These are phyloP conservation scores for Salvia miltiorrhiza DNA, from an alignment of 257 asterid genomes.

Conservation along the genomic window DNA sequence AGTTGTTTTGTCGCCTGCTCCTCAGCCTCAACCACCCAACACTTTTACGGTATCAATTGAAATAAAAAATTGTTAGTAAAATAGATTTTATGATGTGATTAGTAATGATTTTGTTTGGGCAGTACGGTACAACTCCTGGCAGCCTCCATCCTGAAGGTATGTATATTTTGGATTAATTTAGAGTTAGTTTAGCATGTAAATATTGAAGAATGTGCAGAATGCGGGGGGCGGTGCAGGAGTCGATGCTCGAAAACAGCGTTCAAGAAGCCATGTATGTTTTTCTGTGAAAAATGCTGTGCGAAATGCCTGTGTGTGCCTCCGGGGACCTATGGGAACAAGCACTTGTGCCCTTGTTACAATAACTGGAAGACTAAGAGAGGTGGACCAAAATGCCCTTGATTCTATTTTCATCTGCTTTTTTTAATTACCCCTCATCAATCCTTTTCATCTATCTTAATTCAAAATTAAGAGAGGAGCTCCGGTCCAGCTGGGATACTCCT, in stretches of 20 bases:
- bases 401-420: background rate
- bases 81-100: background rate
- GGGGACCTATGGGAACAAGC: constrained; percentile 84
- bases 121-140: constrained; percentile 70
- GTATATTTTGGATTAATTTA: no score
- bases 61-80: background rate
- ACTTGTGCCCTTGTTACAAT: constrained; percentile 77
- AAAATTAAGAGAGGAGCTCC: no score
- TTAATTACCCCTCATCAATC: no score
- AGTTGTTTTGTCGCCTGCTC: background rate
- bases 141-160: constrained; percentile 76
- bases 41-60: background rate
- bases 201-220: no score
- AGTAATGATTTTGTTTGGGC: background rate
- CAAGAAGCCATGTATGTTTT: constrained; percentile 82
- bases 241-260: constrained; percentile 78
- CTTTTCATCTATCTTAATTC: no score
- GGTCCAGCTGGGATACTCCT: no score
- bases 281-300: constrained; percentile 68
- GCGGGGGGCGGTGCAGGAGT: constrained; percentile 39
- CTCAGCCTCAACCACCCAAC: constrained; percentile 12
- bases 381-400: constrained; percentile 83
- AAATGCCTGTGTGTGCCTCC: constrained; percentile 76
- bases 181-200: no score
- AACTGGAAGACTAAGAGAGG: constrained; percentile 90